Evolutionary conservation across 331 rosid genomes (phyloP).

Genomic region (Cydonia oblonga): DNA sequence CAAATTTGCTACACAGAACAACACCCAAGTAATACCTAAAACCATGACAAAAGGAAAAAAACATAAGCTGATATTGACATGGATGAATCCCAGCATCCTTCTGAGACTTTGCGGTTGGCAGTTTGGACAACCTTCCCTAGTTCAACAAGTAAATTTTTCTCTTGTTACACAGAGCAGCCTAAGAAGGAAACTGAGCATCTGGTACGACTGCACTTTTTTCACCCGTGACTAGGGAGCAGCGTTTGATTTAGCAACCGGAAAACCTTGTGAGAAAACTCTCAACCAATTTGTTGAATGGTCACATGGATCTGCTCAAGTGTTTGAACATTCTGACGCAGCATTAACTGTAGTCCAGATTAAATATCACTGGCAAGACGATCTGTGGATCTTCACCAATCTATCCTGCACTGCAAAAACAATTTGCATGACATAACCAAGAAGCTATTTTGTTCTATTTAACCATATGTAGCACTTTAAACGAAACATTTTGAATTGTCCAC

Average conservation of each 20-base stretch:
- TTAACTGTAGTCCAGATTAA: neutral
- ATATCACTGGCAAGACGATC: neutral
- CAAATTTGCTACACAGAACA: no score
- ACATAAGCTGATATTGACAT: no score
- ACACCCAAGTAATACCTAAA: no score
- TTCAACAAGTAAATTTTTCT: neutral
- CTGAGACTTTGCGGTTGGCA: no score
- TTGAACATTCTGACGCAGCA: neutral
- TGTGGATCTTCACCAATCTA: neutral
- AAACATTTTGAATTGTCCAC: neutral
- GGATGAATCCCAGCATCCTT: no score
- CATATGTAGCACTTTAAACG: neutral
- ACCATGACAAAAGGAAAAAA: no score
- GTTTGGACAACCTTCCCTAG: neutral
- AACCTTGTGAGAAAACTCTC: neutral
- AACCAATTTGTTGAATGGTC: neutral
- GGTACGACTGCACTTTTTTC: no score
- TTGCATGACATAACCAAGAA: neutral
- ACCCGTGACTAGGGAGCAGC: neutral
- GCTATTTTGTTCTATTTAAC: neutral
- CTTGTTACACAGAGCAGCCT: conserved; percentile 1
- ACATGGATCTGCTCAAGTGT: neutral
- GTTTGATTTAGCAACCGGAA: neutral
- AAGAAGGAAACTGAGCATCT: neutral
- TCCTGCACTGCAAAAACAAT: neutral